phyloP scores from a whole-genome alignment of 345 rosid species.

The Aegle marmelos region DNA sequence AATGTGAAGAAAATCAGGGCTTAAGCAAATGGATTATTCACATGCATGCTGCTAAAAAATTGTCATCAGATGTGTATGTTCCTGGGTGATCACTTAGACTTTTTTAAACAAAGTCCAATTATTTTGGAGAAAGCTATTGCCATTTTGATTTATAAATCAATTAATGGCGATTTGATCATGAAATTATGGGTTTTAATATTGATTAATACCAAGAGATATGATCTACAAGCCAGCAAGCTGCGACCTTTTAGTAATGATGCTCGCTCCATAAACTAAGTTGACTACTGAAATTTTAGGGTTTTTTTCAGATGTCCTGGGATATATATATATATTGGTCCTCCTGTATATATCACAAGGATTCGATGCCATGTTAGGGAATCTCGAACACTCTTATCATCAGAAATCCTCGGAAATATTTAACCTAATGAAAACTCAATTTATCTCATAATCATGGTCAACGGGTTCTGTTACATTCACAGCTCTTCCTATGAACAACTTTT shows the following conservation, averaged over 20 bases:
- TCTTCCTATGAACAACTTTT: no score
- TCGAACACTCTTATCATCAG: background rate
- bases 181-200: background rate
- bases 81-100: background rate
- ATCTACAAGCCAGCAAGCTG: background rate
- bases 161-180: background rate
- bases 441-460: no score
- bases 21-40: background rate
- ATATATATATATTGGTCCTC: background rate
- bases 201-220: background rate
- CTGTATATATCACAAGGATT: background rate
- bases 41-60: background rate
- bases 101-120: background rate
- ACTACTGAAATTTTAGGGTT: background rate
- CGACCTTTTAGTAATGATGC: background rate
- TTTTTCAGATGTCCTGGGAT: no score
- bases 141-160: background rate
- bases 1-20: background rate
- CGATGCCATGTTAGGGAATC: constrained; percentile 3
- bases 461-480: no score
- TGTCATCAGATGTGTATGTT: background rate
- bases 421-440: no score
- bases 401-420: background rate
- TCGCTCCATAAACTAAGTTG: background rate
- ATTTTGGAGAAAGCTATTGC: background rate